Conservation (phyloP, 108 stramenopile genomes). For the Epipyxis sp. region DNA sequence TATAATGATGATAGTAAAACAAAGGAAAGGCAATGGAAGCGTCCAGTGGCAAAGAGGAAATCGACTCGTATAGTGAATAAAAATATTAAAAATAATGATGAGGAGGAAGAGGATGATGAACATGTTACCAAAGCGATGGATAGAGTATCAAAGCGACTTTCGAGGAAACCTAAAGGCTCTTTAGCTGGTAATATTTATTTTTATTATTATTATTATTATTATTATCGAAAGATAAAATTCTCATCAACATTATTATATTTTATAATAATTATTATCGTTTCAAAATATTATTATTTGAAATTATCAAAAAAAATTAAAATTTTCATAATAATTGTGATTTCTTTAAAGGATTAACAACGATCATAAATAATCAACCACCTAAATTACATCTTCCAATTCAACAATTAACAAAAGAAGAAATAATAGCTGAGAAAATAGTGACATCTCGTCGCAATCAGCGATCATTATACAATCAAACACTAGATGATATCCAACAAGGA, state of each 20-base stretch:
- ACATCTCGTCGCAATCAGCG: not conserved
- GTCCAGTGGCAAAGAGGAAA: not conserved
- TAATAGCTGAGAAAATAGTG: not conserved
- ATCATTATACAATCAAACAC: not conserved
- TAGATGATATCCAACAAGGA: not conserved
- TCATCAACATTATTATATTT: too few relatives aligned
- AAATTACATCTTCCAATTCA: not conserved
- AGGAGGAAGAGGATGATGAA: not conserved
- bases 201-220: not conserved
- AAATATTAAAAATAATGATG: too few relatives aligned
- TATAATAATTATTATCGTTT: too few relatives aligned
- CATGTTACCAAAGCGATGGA: too few relatives aligned
- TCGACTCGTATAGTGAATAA: too few relatives aligned
- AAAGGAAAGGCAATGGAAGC: conserved; percentile 3
- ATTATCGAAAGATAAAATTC: not conserved
- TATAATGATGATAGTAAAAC: not conserved
- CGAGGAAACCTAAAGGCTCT: too few relatives aligned
- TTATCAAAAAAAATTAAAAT: too few relatives aligned
- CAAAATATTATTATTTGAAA: too few relatives aligned
- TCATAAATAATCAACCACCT: not conserved
- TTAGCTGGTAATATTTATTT: not conserved
- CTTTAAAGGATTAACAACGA: not conserved
- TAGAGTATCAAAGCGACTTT: not conserved
- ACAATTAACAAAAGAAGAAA: not conserved
- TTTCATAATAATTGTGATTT: not conserved